Evolutionary conservation across 257 asterid species (phyloP), one percentile per base, ranked within the genome.

Genomic region (Henckelia pumila): DNA sequence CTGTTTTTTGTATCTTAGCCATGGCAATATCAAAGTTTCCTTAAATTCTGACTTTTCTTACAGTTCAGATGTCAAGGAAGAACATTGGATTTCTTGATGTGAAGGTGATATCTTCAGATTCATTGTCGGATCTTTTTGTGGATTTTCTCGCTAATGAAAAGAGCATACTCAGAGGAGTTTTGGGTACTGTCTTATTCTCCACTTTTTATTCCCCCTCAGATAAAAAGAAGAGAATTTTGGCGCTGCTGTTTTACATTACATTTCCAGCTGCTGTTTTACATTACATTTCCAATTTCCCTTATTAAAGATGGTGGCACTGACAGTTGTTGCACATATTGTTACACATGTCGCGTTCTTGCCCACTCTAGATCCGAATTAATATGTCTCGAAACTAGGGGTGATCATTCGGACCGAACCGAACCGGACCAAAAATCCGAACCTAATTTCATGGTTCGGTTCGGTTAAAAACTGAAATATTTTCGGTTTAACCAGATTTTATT

Each of bases 31-130:
- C 22, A 20, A 70, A 59, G 30, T 67, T 72, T 69, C 76, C 85
- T 81, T 77, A 78, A 76, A 75, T 75, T 67, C 82, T 79, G 83
- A 79, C 82, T 82, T 85, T 85, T 82, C 83, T 84, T 83, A 89
- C 97, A 91, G 99, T 88, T 85, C 96, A 94, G 99, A 83, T 88
- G 79, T 89, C 95, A 77, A 88, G 85, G 88, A 82, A 76, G 84
- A 84, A 76, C 79, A 76, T 88, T 70, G 96, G 89, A 65, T 89
- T 94, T 87, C 95, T 91, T 37, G 97, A 94, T 72, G 85, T 66
- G 68, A 94, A 82, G 82, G 91, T 76, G 59, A 81, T 90, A 52
- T 75, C 81, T 61, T 72, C 91, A 47, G 88, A 88, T 49, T 95
- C 82, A 33, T 60, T 83, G 57, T 59, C 69, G 56, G 96, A 84